Evolutionary conservation across 805 yeast species (phyloP), one percentile per base, ranked within the genome.

Genomic region (Dipodascopsis tothii): DNA sequence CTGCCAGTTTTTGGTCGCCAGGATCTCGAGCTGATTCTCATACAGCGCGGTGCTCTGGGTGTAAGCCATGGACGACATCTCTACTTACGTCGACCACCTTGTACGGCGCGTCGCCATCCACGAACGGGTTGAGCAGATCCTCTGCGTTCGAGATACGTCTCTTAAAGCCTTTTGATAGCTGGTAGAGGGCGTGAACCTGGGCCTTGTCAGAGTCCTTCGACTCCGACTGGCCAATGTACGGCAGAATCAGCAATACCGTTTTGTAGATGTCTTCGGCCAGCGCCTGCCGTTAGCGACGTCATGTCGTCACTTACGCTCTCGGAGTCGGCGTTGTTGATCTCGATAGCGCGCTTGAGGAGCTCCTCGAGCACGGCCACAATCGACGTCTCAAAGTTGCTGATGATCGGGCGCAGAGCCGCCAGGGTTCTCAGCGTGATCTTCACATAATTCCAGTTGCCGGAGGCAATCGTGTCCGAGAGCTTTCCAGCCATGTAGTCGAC

Each of bases 381-480:
- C 17, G 48, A 19, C 22, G 72, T 75, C 28, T 72, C 73, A 21
- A 43, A 34, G 20, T 73, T 76, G 3, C 64, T 61, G 39, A 85
- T 63, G 25, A 86, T 74, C 2, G 86, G 82, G 1, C 78, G 61
- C 50, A 87, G 64, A 2, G 80, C 62, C 0, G 86, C 77, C 51
- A 85, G 65, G 51, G 87, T 78, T 56, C 95, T 76, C 46, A 85
- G 56, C 14, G 80, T 64, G 9, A 83, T 69, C 62, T 90, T 88
- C 50, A 84, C 60, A 51, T 77, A 76, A 49, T 80, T 80, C 77
- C 85, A 83, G 17, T 57, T 54, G 19, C 64, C 63, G 11, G 60
- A 56, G 5, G 74, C 71, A 39, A 85, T 61, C 35, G 78, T 67
- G 18, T 65, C 69, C 55, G 83, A 84, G 16, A 80, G 67, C 56